Base-by-base conservation (phyloP, 192 early-diverging fungal genomes). In the Backusella tuberculispora region DNA sequence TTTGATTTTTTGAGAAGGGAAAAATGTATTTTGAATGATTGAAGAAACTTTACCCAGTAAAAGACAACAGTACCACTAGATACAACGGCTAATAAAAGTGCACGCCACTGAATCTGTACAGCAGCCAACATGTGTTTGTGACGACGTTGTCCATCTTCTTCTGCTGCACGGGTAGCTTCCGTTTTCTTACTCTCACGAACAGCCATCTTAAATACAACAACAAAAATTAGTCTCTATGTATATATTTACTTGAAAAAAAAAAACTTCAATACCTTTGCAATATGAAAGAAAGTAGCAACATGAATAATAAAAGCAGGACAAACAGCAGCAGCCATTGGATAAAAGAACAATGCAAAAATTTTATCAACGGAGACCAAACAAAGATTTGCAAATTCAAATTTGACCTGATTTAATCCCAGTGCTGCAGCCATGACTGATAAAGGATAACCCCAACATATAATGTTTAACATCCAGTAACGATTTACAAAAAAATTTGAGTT, bases 61-160 rank as follows among this genome's bases (percentile, higher is more conserved):
- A 88, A 86, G 7, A 82, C 77, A n/a, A 85, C 83, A 19, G 78
- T 74, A 13, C 76, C 38, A 15, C 86, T 68, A 3, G 83, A 67
- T 60, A 73, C 72, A 26, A 86, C 12, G 0, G 85, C 85, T 42
- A 88, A 73, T 65, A 88, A 53, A 24, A 85, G 77, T 8, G 85
- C 86, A 21, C 86, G 83, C 86, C 86, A 88, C 56, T 88, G 86
- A 19, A 88, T 88, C 45, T 73, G 70, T 50, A 88, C 79, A 12
- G 85, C 84, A 63, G 78, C 79, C 63, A 88, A 74, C 5, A 88
- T 82, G 68, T 85, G 86, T 29, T 80, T 82, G 50, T 80, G 78
- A 21, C 81, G 81, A 17, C 81, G 66, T 71, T 48, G 76, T 78
- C 15, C 44, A 40, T 71, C 44, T 67, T n/a, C 66, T 17, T 42